These are phyloP conservation scores for Stylosanthes scabra DNA, from an alignment of 331 rosid genomes.

Conservation along the genomic window DNA sequence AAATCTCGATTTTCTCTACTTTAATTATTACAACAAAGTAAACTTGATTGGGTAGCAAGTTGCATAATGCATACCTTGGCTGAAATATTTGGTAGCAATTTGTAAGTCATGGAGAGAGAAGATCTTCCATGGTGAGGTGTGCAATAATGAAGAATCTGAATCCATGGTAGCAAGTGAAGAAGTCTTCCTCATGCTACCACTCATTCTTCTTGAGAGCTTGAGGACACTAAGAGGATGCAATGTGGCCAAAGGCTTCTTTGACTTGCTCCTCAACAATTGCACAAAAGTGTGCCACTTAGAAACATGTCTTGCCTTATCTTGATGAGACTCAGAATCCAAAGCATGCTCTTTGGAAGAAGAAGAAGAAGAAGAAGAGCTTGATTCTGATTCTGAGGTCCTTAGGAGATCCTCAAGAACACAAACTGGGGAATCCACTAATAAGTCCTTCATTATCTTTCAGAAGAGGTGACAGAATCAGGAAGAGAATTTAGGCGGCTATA, in stretches of 20 bases:
- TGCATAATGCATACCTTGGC: conserved; percentile 54
- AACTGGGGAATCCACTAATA: conserved; percentile 62
- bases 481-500: conserved; percentile 1
- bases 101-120: conserved; percentile 68
- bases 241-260: conserved; percentile 54
- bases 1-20: too few species aligned
- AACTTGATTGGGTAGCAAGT: too few species aligned
- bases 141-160: conserved; percentile 42
- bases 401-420: conserved; percentile 85
- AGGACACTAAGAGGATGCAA: conserved; percentile 61
- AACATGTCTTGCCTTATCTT: conserved; percentile 35
- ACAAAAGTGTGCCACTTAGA: conserved; percentile 61
- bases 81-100: conserved; percentile 65
- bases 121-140: conserved; percentile 73
- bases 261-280: conserved; percentile 50
- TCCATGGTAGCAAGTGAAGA: conserved; percentile 40
- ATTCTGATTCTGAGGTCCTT: conserved; percentile 71
- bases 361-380: conserved; percentile 44
- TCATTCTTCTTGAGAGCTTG: conserved; percentile 68
- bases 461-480: not conserved
- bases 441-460: conserved; percentile 54
- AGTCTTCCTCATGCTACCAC: conserved; percentile 66
- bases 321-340: conserved; percentile 32
- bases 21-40: too few species aligned
- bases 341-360: conserved; percentile 55